Base-by-base conservation (phyloP, 2,329 filamentous ascomycete species). In the Pestalotiopsis sp. region DNA sequence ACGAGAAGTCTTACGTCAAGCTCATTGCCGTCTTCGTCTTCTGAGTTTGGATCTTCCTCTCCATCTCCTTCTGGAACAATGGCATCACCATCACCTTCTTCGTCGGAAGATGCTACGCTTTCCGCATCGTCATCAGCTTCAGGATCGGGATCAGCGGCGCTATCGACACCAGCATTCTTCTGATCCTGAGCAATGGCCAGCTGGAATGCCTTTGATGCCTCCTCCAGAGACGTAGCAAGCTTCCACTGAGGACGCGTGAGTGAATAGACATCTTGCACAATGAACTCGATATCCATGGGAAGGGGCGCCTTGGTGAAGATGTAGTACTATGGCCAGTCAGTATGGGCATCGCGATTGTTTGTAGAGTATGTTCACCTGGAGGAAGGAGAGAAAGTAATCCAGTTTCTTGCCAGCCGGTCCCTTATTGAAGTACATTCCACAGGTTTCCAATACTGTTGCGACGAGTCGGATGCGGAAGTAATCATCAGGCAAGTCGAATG, bases 221-320 rank as follows among this genome's bases (percentile, higher is more conserved):
- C 96, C 66, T 97, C 91, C 5, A 96, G 80, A 72, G 92, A 92
- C 4, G 90, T 87, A 23, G 93, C 90, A 60, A 98, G 84, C 80
- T 96, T 97, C 96, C 95, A 99, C 77, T 98, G 93, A 4, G 96
- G 95, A 61, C 96, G 89, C 13, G 94, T 92, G 41, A 94, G 82
- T 31, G 91, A 90, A 80, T 93, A 98, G 0, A 93, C 95, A 78
- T 99, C 96, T 78, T 98, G 95, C 6, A 99, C 89, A 60, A 98
- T 91, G 78, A 99, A 99, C 69, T 99, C 96, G 61, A 98, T 93
- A 73, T 99, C 96, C 93, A 99, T 97, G 0, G 97, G 96, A 52
- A 98, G 82, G 0, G 92, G 87, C 23, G 95, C 90, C 81, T 99
- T 99, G 23, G 93, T 94, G 75, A 92, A 91, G 73, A 98, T 92